Conservation (phyloP, 1,284 basidiomycete genomes). For the Fomitopsis betulina region DNA sequence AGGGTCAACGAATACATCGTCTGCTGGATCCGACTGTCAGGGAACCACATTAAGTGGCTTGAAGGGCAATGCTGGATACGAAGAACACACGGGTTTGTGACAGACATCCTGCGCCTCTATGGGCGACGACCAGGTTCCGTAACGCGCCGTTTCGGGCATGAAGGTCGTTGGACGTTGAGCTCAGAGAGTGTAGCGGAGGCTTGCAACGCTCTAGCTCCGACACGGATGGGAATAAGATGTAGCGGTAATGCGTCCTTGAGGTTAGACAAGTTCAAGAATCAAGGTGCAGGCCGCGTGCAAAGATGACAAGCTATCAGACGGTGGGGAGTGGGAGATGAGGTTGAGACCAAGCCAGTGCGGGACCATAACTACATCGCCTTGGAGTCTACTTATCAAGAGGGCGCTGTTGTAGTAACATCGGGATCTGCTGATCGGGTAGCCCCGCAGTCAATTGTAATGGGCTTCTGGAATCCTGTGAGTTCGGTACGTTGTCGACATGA, state of each 20-base stretch:
- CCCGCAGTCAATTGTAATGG: constrained; percentile 13
- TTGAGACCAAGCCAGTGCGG: neutral
- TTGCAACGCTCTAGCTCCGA: too few relatives aligned
- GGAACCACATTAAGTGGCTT: neutral
- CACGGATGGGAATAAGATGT: too few relatives aligned
- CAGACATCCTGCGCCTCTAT: constrained; percentile 31
- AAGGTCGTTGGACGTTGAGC: too few relatives aligned
- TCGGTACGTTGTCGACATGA: too few relatives aligned
- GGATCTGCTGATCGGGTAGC: constrained; percentile 4
- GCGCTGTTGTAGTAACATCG: neutral
- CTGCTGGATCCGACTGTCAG: constrained; percentile 36
- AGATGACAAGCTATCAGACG: too few relatives aligned
- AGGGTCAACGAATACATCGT: constrained; percentile 51
- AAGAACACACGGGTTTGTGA: constrained; percentile 41
- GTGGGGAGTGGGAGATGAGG: too few relatives aligned
- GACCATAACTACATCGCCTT: neutral
- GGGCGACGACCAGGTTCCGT: constrained; percentile 33
- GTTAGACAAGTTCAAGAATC: too few relatives aligned
- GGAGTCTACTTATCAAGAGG: too few relatives aligned
- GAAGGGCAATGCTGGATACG: neutral
- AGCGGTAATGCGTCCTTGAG: too few relatives aligned
- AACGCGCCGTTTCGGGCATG: constrained; percentile 25
- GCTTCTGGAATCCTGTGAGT: too few relatives aligned
- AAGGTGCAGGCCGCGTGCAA: too few relatives aligned
- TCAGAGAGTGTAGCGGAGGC: too few relatives aligned